phyloP scores from a whole-genome alignment of 2,329 filamentous ascomycete species.

The Pestalotiopsis fici region DNA sequence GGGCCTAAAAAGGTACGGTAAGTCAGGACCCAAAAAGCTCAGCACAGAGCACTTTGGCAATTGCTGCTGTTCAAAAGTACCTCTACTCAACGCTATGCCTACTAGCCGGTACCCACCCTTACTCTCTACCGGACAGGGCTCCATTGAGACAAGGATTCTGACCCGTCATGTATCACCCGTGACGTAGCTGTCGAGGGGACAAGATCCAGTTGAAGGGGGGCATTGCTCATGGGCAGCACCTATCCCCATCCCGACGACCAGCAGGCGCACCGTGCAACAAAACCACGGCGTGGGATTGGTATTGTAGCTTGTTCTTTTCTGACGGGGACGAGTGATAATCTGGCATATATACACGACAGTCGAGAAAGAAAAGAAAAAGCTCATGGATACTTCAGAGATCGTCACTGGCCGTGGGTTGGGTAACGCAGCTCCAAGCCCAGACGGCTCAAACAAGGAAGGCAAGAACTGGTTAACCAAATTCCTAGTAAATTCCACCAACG shows the following conservation, averaged over 20 bases:
- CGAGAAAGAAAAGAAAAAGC: background rate
- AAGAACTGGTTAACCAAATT: background rate
- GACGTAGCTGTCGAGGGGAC: slow-evolving; percentile 5
- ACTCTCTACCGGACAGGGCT: slow-evolving; percentile 1
- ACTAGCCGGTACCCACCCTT: background rate
- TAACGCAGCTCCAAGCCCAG: background rate
- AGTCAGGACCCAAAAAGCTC: background rate
- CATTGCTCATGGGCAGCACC: background rate
- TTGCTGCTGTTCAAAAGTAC: slow-evolving; percentile 2
- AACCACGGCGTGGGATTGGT: background rate
- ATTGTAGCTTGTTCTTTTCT: background rate
- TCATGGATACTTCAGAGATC: background rate
- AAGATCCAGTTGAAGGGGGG: slow-evolving; percentile 3
- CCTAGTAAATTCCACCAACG: background rate
- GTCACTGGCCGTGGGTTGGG: slow-evolving; percentile 2
- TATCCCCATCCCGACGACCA: background rate
- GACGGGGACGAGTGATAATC: background rate
- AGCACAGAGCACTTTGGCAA: background rate
- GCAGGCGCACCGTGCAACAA: background rate
- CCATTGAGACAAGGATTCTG: background rate
- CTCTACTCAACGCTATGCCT: slow-evolving; percentile 1
- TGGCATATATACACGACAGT: background rate
- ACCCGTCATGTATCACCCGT: slow-evolving; percentile 7
- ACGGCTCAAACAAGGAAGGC: background rate
- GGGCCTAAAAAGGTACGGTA: background rate